Evolutionary conservation across 2,329 filamentous ascomycete species (phyloP), one percentile per base, ranked within the genome.

Genomic region (Harringtonia lauricola): DNA sequence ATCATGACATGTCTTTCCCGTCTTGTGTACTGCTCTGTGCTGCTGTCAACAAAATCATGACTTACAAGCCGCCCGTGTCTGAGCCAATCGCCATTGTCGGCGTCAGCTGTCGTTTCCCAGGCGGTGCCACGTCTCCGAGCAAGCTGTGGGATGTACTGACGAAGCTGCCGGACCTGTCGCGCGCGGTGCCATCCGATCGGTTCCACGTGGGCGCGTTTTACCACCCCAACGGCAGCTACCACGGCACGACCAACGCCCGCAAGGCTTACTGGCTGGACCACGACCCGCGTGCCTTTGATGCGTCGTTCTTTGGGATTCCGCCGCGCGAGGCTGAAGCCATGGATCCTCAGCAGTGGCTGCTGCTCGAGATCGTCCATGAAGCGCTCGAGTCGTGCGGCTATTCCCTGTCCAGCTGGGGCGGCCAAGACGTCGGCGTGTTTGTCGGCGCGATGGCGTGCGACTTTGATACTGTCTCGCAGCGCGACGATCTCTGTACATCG

Each of bases 401-500:
- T 42, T 55, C 49, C 10, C 50, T 63, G 1, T 51, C 56, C 5
- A 48, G 57, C 13, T 55, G 58, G 38, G 49, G 57, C 1, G 62
- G 61, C n/a, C 45, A 54, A 13, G 53, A 64, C n/a, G 63, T 64
- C 1, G 62, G 55, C 1, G 64, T 68, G 2, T 68, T 61, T n/a
- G 57, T 61, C 3, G 61, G 61, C 1, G 52, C 45, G 35, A 50
- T 50, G 46, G 47, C 46, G 4, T 24, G 52, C 7, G 65, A 68
- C 50, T 67, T 64, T 43, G 54, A 60, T 35, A 57, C 52, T 8
- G 50, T 61, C 3, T 57, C 54, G 1, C 54, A 57, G 48, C 53
- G 57, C 12, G 60, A 65, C 33, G 59, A 62, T 36, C 52, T 51
- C 21, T 57, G 47, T 21, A 54, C 39, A 5, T 63, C 50, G 46